Base-by-base conservation (phyloP, 2,329 filamentous ascomycete species). In the Aspergillus brunneoviolaceus region DNA sequence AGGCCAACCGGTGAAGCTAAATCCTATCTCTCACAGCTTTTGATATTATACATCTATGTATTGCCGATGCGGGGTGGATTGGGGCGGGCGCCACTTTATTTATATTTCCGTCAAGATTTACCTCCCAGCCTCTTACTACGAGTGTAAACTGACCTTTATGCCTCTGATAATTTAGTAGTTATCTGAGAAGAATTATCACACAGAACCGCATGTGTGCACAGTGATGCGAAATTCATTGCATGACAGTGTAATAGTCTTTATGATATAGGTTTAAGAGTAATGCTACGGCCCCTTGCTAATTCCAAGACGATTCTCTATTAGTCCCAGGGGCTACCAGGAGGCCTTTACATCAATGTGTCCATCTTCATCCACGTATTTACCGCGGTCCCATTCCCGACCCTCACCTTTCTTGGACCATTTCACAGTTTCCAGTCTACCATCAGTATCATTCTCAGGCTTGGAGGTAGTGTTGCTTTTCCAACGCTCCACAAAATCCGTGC, bases 401-500 rank as follows among this genome's bases (percentile, higher is more conserved):
- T 94, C 87, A 1, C 90, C 90, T 59, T 77, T 81, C 69, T 87
- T 89, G 42, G 84, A 82, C 92, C 92, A 96, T 54, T 80, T 84
- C 2, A 96, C 88, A 68, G 88, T 85, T 42, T 86, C 84, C 1
- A 92, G 84, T 65, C 87, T 85, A 29, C 85, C 83, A 62, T 88
- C 85, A 7, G 55, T 60, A 49, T 67, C 63, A 5, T 61, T 65
- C 16, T 64, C 12, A 42, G 81, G 78, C 57, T 84, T 82, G 71
- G 85, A 82, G 12, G 84, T 84, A 1, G 81, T 80, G 23, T 85
- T 84, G 54, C 81, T 86, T 72, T 89, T 87, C 86, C 89, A 92
- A 64, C 87, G 87, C 67, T 83, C 81, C 60, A 96, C 85, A 68
- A 92, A 85, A 4, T 87, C 85, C 16, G 92, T 89, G 1, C 85